Base-by-base conservation (phyloP, 306 rosid genomes). In the Oxytropis ochrocephala region DNA sequence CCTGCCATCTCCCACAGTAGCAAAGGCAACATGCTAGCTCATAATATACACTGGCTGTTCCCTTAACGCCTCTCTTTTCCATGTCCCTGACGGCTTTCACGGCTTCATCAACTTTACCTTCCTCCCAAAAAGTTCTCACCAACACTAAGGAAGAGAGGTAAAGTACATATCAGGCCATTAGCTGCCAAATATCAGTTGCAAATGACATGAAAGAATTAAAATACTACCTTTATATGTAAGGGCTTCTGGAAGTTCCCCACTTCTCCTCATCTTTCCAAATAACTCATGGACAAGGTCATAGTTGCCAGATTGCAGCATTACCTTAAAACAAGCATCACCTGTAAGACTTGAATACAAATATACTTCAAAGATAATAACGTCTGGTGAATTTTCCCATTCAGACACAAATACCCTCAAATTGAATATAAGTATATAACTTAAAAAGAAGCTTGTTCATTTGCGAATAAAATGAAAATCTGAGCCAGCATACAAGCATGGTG, bases 11-110 rank as follows among this genome's bases (percentile, higher is more conserved):
- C 67, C 97, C 97, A 46, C 54, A 53, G 84, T 86, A 79, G 80
- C 97, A 90, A 65, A 93, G 94, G 86, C 96, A 93, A 80, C 96
- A 85, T 60, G 97, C 97, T 36, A 93, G 76, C 79, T 88, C 97
- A 61, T 90, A 93, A 83, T 90, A 93, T 6, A 93, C 81, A 70
- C 89, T 79, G 58, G 84, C 83, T 53, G 82, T 79, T 76, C 97
- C 96, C 72, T 82, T 87, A 56, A 90, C 77, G 56, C 98, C 97
- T 68, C 86, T 86, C 79, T 75, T 83, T 84, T 93, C 97, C 97
- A 93, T 90, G 39, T 84, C 87, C 77, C 94, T 84, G 74, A 93
- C 89, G 49, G 79, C 90, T 75, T 88, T 79, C 67, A 90, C 80
- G 63, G 97, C 98, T 78, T 85, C 90, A 64, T 82, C 79, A 67